Conservation (phyloP, 2,329 filamentous ascomycete species). For the Periconia macrospinosa region DNA sequence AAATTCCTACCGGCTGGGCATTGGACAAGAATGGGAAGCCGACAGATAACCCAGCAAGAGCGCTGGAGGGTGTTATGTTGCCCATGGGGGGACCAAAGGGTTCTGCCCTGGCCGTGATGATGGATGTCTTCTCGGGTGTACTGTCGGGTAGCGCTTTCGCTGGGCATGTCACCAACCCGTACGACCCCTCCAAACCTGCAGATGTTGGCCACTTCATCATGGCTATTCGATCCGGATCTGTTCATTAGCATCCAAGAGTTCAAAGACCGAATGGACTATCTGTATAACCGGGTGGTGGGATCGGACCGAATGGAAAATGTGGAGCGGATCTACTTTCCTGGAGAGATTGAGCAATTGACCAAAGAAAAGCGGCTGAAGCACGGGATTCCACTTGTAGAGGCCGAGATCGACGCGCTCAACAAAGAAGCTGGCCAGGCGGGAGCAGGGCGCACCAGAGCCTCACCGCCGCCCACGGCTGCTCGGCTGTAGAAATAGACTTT, state of each 20-base stretch:
- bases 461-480: background rate
- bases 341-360: conserved; percentile 58
- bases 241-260: conserved; percentile 74
- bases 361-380: conserved; percentile 44
- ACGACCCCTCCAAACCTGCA: conserved; percentile 68
- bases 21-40: conserved; percentile 68
- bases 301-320: conserved; percentile 57
- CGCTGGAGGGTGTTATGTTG: conserved; percentile 73
- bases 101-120: conserved; percentile 76
- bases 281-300: conserved; percentile 58
- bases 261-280: conserved; percentile 62
- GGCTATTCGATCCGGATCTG: conserved; percentile 69
- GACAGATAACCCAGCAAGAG: conserved; percentile 72
- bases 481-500: background rate
- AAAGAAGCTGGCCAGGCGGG: conserved; percentile 52
- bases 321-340: conserved; percentile 60
- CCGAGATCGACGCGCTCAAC: conserved; percentile 55
- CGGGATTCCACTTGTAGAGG: conserved; percentile 54
- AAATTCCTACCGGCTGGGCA: conserved; percentile 74
- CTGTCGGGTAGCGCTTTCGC: conserved; percentile 76
- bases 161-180: conserved; percentile 74
- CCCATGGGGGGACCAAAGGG: conserved; percentile 87
- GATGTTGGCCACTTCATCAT: conserved; percentile 74
- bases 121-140: conserved; percentile 85
- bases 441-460: conserved; percentile 10